These are phyloP conservation scores for Pseudogymnoascus sp. DNA, from an alignment of 2,329 filamentous ascomycete species.

Conservation along the genomic window DNA sequence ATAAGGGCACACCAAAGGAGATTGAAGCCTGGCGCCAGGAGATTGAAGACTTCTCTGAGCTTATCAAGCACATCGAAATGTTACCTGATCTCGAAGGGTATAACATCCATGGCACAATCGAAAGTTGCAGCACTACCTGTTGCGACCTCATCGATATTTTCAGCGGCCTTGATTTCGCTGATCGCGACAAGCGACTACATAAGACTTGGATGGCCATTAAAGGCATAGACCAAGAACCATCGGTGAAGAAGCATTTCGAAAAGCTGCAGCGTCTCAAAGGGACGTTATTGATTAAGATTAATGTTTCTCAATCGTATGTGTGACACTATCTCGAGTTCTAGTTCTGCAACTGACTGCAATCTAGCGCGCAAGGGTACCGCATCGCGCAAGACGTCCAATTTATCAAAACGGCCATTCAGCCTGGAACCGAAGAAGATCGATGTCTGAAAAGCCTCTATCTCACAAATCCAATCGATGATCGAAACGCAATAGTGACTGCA, in stretches of 20 bases:
- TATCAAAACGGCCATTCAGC: neutral
- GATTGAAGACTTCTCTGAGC: neutral
- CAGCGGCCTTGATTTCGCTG: neutral
- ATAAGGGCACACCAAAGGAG: neutral
- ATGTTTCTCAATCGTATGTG: neutral
- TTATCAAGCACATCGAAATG: neutral
- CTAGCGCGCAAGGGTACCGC: neutral
- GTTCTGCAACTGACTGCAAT: neutral
- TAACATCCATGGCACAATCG: neutral
- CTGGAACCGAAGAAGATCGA: neutral
- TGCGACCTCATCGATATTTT: neutral
- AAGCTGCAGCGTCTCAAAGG: neutral
- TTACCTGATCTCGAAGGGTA: neutral
- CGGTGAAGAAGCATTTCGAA: neutral
- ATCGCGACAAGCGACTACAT: neutral
- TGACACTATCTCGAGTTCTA: neutral
- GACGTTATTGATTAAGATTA: neutral
- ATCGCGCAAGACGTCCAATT: neutral
- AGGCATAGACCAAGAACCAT: neutral
- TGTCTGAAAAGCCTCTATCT: conserved; percentile 11
- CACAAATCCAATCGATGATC: conserved; percentile 17
- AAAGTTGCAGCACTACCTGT: neutral
- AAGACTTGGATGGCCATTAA: neutral
- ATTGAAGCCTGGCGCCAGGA: neutral
- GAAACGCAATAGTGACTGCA: conserved; percentile 14